phyloP scores from a whole-genome alignment of 2,329 filamentous ascomycete species.

The Ceratocystis eucalypticola region DNA sequence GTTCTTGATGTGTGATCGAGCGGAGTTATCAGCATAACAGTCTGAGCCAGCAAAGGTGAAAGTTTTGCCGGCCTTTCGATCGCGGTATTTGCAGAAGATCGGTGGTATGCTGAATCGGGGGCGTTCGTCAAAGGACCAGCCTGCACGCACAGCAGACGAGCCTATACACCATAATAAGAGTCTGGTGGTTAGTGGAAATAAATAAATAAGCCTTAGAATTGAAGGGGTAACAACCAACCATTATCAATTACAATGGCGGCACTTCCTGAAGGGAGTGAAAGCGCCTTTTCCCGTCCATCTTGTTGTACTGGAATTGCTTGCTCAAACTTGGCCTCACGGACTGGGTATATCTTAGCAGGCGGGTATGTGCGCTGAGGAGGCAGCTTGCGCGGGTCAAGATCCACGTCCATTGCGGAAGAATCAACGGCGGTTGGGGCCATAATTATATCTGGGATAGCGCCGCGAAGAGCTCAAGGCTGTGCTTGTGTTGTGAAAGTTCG shows the following conservation, averaged over 20 bases:
- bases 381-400: constrained; percentile 29
- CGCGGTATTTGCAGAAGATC: constrained; percentile 87
- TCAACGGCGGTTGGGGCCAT: constrained; percentile 45
- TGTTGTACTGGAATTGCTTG: constrained; percentile 39
- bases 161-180: constrained; percentile 37
- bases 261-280: constrained; percentile 37
- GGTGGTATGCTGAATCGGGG: constrained; percentile 73
- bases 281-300: constrained; percentile 60
- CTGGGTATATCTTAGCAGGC: constrained; percentile 44
- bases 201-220: not conserved
- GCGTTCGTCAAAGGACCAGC: constrained; percentile 84
- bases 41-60: constrained; percentile 88
- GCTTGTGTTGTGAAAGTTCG: not conserved
- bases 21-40: constrained; percentile 88
- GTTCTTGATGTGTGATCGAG: constrained; percentile 76
- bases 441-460: constrained; percentile 17
- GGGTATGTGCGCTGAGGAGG: constrained; percentile 36
- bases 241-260: constrained; percentile 95
- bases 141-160: constrained; percentile 76
- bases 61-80: constrained; percentile 82
- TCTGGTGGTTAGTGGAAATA: constrained; percentile 18
- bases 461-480: constrained; percentile 12
- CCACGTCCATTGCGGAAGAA: constrained; percentile 25
- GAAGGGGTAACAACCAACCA: constrained; percentile 42
- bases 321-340: constrained; percentile 49